phyloP scores from a whole-genome alignment of 495 filamentous ascomycete genomes.

The Talaromyces borbonicus region DNA sequence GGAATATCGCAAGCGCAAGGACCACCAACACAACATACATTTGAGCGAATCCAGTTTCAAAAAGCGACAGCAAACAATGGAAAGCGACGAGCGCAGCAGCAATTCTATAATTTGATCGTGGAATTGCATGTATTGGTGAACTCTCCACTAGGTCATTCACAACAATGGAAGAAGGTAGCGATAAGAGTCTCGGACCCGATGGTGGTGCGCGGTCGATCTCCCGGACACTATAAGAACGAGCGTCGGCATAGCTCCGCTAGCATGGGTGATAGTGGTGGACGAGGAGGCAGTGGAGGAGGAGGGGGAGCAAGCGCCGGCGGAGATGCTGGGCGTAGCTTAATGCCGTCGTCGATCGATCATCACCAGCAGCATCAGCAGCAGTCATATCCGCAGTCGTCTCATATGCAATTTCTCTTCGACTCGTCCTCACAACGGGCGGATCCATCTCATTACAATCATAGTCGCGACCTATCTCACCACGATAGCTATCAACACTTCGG shows the following conservation, averaged over 20 bases:
- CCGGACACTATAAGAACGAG: slow-evolving; percentile 86
- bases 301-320: background rate
- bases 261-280: slow-evolving; percentile 58
- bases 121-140: slow-evolving; percentile 77
- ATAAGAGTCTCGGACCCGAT: slow-evolving; percentile 70
- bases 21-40: slow-evolving; percentile 48
- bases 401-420: slow-evolving; percentile 31
- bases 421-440: slow-evolving; percentile 20
- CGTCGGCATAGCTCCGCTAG: slow-evolving; percentile 61
- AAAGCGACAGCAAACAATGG: slow-evolving; percentile 95
- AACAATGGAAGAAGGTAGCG: slow-evolving; percentile 73
- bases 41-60: slow-evolving; percentile 95
- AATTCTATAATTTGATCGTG: slow-evolving; percentile 87
- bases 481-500: slow-evolving; percentile 1
- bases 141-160: slow-evolving; percentile 24
- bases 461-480: background rate
- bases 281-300: slow-evolving; percentile 17
- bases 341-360: slow-evolving; percentile 25
- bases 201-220: slow-evolving; percentile 87
- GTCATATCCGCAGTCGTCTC: no score
- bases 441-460: slow-evolving; percentile 23
- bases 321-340: slow-evolving; percentile 7
- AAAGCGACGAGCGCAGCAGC: slow-evolving; percentile 81
- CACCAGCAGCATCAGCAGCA: no score
- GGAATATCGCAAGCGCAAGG: slow-evolving; percentile 24